Evolutionary conservation across 129 eudicot genomes (phyloP), one percentile per base, ranked within the genome.

Genomic region (Centaurea solstitialis): DNA sequence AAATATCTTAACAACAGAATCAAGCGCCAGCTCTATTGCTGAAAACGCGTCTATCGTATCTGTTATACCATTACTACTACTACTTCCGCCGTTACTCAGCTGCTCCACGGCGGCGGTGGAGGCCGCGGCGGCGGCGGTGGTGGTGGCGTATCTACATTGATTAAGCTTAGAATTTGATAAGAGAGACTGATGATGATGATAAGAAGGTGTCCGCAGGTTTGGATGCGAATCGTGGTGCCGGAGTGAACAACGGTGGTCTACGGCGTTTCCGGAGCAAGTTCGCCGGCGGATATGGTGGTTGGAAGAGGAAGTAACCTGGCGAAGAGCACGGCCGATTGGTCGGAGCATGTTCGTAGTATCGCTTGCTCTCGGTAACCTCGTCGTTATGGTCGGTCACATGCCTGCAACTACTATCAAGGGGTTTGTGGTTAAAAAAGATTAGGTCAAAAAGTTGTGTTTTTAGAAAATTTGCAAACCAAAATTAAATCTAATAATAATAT

Each of bases 1-100:
- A 82, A 93, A 93, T 76, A 93, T 89, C 96, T 93, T 93, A 59
- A 93, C 97, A 33, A 93, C 98, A n/a, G 97, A 91, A 75, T 93
- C 98, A 85, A 93, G 91, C 4, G 98, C 97, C 17, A 93, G 78
- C 78, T 93, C 98, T 30, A 89, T 85, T 24, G 98, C 98, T 9
- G 90, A 86, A 78, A 82, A 90, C 0, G 97, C 85, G 78, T 85
- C 88, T 21, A 85, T 81, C 4, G 82, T 76, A 70, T 72, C 84
- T 37, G 64, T 62, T 6, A 85, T 77, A 2, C 66, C 84, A 30
- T 23, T 70, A 26, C 2, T 26, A 75, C 77, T 70, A 26, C 2
- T 26, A 75, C 77, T 80, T 7, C 81, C 69, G 80, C n/a, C 81
- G 68, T 57, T 59, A 72, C 33, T 70, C 59, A 71, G 38, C 78